phyloP scores from a whole-genome alignment of 164 flowering plant genomes.

The Nymphaea colorata region DNA sequence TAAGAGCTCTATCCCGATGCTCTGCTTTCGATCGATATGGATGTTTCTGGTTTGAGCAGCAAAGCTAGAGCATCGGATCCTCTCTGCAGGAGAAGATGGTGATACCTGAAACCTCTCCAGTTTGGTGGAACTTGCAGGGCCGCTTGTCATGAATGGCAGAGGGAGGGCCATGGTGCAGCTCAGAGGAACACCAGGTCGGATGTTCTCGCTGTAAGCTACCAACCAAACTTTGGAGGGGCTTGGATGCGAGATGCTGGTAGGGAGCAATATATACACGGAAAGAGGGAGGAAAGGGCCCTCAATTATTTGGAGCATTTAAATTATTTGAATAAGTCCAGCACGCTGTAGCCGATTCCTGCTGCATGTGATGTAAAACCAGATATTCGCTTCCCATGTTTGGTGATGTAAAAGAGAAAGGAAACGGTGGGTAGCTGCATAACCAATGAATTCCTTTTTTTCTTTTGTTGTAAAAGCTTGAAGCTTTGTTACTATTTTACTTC shows the following conservation, averaged over 20 bases:
- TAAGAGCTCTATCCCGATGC: neutral
- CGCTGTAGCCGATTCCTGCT: neutral
- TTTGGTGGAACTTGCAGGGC: neutral
- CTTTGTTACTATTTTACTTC: no score
- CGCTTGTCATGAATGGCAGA: neutral
- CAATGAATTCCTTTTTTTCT: no score
- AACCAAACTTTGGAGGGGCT: neutral
- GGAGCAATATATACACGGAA: neutral
- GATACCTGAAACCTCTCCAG: neutral
- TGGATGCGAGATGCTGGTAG: neutral
- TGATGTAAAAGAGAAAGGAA: neutral
- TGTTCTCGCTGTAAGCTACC: neutral
- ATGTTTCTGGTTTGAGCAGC: neutral
- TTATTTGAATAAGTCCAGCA: neutral
- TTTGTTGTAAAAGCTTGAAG: no score
- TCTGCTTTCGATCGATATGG: neutral
- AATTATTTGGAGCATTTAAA: neutral
- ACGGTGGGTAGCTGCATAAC: neutral
- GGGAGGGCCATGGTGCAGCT: neutral
- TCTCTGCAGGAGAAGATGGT: neutral
- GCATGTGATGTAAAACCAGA: neutral
- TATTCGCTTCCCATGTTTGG: neutral
- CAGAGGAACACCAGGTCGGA: neutral
- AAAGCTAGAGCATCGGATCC: neutral
- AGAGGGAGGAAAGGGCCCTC: neutral